Conservation (phyloP, 1,284 basidiomycete species). For the Naganishia cerealis region DNA sequence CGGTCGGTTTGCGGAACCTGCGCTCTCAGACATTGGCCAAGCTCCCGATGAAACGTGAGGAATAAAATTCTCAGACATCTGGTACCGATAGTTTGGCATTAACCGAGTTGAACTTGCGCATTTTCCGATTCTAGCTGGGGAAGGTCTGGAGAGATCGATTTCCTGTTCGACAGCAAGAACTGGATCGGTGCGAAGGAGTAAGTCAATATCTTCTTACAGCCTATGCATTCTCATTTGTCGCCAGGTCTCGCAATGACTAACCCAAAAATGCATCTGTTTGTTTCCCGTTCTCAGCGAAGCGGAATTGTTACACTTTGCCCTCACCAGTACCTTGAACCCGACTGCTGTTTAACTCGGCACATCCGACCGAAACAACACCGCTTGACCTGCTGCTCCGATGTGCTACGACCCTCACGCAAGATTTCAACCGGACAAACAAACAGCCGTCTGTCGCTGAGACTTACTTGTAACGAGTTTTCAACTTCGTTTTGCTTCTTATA, state of each 20-base stretch:
- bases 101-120: not conserved
- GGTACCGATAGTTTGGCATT: not conserved
- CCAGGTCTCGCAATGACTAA: not conserved
- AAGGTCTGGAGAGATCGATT: constrained; percentile 25
- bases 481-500: not conserved
- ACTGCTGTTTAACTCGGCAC: not conserved
- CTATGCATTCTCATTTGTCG: not conserved
- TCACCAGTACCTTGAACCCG: constrained; percentile 18
- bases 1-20: constrained; percentile 20
- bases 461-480: not conserved
- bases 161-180: constrained; percentile 30
- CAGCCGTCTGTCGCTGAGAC: not conserved
- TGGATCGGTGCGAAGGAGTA: constrained; percentile 29
- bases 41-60: constrained; percentile 23
- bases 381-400: constrained; percentile 1
- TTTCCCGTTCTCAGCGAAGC: constrained; percentile 5
- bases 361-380: not conserved
- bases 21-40: constrained; percentile 20
- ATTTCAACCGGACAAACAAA: not conserved
- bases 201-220: not conserved
- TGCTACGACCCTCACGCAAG: not conserved
- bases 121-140: constrained; percentile 8
- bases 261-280: not conserved
- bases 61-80: too few species aligned
- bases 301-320: constrained; percentile 22